Conservation (phyloP, 352 stramenopile genomes). For the Phytopythium boreale region DNA sequence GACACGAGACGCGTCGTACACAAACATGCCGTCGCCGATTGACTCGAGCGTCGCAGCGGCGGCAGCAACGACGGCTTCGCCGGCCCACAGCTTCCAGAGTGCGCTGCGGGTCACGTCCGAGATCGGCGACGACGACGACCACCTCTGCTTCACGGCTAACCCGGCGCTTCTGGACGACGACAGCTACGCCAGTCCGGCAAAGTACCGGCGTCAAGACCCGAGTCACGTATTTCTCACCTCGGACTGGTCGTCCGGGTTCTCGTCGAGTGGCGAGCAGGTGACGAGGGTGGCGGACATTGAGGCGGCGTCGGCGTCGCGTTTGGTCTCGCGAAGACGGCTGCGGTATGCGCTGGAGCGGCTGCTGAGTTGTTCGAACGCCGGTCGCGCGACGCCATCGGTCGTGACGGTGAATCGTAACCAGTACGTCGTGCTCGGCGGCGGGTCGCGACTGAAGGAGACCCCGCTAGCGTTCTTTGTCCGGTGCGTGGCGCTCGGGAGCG, state of each 20-base stretch:
- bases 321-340: background rate
- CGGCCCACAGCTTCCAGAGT: conserved; percentile 3
- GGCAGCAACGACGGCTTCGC: background rate
- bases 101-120: conserved; percentile 7
- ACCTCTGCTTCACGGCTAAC: conserved; percentile 1
- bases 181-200: background rate
- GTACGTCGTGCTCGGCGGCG: conserved; percentile 21
- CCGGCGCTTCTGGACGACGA: background rate
- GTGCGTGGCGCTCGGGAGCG: conserved; percentile 13
- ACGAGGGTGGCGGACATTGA: background rate
- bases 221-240: background rate
- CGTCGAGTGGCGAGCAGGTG: background rate
- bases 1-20: conserved; percentile 3
- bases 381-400: background rate
- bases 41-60: background rate
- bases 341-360: conserved; percentile 20
- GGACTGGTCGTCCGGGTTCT: conserved; percentile 5
- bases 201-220: background rate
- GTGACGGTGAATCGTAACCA: conserved; percentile 34
- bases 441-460: conserved; percentile 32
- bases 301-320: conserved; percentile 8
- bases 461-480: conserved; percentile 38
- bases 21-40: conserved; percentile 1
- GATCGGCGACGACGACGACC: conserved; percentile 5
- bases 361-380: conserved; percentile 4